A percentile compares a stretch with the other conserved stretches of the same genome.
phyloP scores from a whole-genome alignment of 768 basidiomycete genomes.

The Mycena rosella region DNA sequence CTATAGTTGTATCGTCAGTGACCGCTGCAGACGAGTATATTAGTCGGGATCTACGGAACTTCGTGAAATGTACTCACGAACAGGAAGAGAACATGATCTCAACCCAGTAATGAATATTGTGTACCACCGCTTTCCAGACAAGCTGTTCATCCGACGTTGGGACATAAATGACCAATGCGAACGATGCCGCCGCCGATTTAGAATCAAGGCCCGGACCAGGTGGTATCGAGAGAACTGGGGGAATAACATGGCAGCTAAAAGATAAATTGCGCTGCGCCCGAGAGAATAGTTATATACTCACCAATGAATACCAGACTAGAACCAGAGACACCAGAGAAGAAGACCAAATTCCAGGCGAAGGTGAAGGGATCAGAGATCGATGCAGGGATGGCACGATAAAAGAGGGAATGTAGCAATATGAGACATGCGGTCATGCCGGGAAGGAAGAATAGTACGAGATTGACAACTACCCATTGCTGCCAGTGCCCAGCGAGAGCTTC shows the following conservation, averaged over 20 bases:
- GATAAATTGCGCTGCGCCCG: not conserved
- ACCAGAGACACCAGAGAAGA: too few relatives aligned
- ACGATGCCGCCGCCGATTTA: slow-evolving; percentile 1
- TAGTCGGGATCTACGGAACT: not conserved
- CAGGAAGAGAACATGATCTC: not conserved
- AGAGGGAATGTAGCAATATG: not conserved
- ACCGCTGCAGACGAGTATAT: not conserved
- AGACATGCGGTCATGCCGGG: not conserved
- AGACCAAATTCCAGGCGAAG: too few relatives aligned
- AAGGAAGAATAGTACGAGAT: not conserved
- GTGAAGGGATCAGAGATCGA: not conserved
- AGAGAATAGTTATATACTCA: not conserved
- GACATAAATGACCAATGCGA: slow-evolving; percentile 11
- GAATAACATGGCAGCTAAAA: not conserved
- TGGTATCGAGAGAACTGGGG: slow-evolving; percentile 10
- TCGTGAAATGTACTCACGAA: not conserved
- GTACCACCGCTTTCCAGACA: not conserved
- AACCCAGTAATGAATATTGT: slow-evolving; percentile 5
- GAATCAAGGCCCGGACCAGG: not conserved
- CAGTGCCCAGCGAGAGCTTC: not conserved
- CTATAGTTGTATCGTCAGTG: not conserved
- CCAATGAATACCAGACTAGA: not conserved
- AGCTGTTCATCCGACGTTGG: not conserved
- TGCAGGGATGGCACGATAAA: not conserved
- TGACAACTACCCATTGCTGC: not conserved